phyloP scores from a whole-genome alignment of 1,139 yeast genomes.

The Blastobotrys proliferans region DNA sequence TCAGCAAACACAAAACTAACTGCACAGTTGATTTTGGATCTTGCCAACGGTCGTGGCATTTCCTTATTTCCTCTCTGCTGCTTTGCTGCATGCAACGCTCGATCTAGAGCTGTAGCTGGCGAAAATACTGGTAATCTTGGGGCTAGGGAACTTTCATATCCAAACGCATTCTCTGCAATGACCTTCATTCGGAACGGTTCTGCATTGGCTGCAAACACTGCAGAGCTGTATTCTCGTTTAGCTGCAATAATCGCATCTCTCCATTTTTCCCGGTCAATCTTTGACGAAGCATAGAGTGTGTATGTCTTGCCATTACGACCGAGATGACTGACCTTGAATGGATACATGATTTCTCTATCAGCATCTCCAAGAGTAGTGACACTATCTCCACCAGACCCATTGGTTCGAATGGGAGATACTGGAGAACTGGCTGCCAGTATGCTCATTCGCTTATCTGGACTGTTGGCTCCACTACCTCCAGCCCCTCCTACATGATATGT shows the following conservation, averaged over 20 bases:
- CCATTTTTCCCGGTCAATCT: constrained; percentile 61
- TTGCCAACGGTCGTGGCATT: constrained; percentile 28
- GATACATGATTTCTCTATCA: constrained; percentile 36
- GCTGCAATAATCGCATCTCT: constrained; percentile 50
- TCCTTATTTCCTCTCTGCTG: constrained; percentile 21
- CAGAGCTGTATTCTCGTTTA: constrained; percentile 47
- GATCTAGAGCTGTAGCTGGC: constrained; percentile 59
- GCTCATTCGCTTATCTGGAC: constrained; percentile 7
- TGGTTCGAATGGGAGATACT: constrained; percentile 3
- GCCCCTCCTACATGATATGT: constrained; percentile 21
- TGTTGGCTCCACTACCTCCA: constrained; percentile 8
- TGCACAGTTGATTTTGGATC: constrained; percentile 34
- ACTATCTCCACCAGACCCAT: constrained; percentile 6
- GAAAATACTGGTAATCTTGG: constrained; percentile 61
- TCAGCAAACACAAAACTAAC: constrained; percentile 36
- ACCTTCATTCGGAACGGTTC: constrained; percentile 56
- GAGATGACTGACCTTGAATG: constrained; percentile 47
- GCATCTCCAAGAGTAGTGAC: constrained; percentile 25
- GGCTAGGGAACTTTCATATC: constrained; percentile 54
- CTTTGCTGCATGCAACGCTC: constrained; percentile 38
- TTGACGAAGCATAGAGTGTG: constrained; percentile 54
- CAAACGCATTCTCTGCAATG: constrained; percentile 59
- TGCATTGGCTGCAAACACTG: constrained; percentile 39
- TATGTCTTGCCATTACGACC: constrained; percentile 50
- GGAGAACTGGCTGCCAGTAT: constrained; percentile 11